Conservation (phyloP, 1,284 basidiomycete species). For the Garcileccinum viscosum region DNA sequence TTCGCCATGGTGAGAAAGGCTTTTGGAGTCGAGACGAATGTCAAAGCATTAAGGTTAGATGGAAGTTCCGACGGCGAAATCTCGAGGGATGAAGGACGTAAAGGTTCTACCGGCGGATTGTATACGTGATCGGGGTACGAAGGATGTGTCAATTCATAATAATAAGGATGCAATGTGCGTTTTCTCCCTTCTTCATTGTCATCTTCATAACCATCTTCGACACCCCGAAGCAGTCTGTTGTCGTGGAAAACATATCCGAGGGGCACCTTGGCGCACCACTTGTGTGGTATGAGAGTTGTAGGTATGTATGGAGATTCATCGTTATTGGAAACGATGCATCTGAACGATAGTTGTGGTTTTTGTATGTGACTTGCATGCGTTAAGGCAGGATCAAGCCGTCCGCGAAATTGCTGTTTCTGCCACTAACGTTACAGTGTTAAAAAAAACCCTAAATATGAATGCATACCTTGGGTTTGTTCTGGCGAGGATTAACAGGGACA, state of each 20-base stretch:
- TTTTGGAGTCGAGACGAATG: slow-evolving; percentile 71
- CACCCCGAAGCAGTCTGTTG: slow-evolving; percentile 36
- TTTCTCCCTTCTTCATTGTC: slow-evolving; percentile 30
- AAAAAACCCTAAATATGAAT: background rate
- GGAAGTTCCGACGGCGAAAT: background rate
- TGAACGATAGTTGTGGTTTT: slow-evolving; percentile 84
- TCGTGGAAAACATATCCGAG: slow-evolving; percentile 65
- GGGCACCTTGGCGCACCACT: slow-evolving; percentile 82
- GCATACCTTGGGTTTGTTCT: slow-evolving; percentile 30
- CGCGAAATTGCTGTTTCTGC: slow-evolving; percentile 42
- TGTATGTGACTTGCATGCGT: slow-evolving; percentile 72
- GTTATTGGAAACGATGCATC: slow-evolving; percentile 61
- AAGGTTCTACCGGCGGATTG: slow-evolving; percentile 48
- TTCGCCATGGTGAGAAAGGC: slow-evolving; percentile 70
- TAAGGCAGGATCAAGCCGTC: slow-evolving; percentile 62
- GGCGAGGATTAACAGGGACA: slow-evolving; percentile 14
- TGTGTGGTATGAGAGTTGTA: slow-evolving; percentile 59
- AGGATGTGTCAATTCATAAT: slow-evolving; percentile 78
- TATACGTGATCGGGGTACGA: slow-evolving; percentile 77
- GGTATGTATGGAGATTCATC: slow-evolving; percentile 64
- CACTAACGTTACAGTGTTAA: slow-evolving; percentile 13
- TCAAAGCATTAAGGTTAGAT: slow-evolving; percentile 54
- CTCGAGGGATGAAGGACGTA: slow-evolving; percentile 59
- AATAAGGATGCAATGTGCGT: slow-evolving; percentile 73
- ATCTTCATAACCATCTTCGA: slow-evolving; percentile 20